Evolutionary conservation across 257 asterid species (phyloP), one percentile per base, ranked within the genome.

Genomic region (Solanum clarkiae): DNA sequence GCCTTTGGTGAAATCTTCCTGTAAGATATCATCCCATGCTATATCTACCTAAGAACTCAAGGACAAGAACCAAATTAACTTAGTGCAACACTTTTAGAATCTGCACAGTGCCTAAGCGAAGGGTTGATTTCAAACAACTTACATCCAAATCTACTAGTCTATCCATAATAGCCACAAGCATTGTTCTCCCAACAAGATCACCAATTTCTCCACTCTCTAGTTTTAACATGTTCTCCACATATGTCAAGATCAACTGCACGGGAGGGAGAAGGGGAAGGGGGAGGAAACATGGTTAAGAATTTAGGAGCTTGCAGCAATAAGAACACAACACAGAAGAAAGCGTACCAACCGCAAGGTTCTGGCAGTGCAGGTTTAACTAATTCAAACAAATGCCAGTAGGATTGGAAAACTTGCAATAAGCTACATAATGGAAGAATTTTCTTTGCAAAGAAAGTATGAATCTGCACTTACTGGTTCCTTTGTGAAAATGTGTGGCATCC

Each of bases 141-240:
- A 97, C 98, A 92, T 97, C 99, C 93, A 97, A 87, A 60, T 95
- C 98, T 85, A 92, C 84, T 24, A 97, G 91, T 85, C 91, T 87
- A 86, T 97, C 98, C 81, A 95, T 83, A 65, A 97, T 49, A 10
- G 92, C 90, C 56, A 89, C 82, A 68, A 97, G 91, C 92, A 92
- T 88, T 18, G 93, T 82, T 86, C 91, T 92, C 90, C 99, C 95
- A 82, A 97, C 90, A 86, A 90, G 90, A 85, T 89, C 92, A 49
- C 96, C 94, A 79, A 97, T 83, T 15, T 84, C 84, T 84, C 98
- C 90, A 74, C 93, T 88, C 90, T 92, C 98, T 91, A 97, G 86
- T 86, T 92, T 93, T 89, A 95, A 80, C 94, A 95, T 94, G 93
- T 93, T 97, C 93, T 97, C 99, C 87, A 89, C 94, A 40, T 92